Evolutionary conservation across 192 early-diverging fungal genomes (phyloP).

Genomic region (Powellomyces hirtus): DNA sequence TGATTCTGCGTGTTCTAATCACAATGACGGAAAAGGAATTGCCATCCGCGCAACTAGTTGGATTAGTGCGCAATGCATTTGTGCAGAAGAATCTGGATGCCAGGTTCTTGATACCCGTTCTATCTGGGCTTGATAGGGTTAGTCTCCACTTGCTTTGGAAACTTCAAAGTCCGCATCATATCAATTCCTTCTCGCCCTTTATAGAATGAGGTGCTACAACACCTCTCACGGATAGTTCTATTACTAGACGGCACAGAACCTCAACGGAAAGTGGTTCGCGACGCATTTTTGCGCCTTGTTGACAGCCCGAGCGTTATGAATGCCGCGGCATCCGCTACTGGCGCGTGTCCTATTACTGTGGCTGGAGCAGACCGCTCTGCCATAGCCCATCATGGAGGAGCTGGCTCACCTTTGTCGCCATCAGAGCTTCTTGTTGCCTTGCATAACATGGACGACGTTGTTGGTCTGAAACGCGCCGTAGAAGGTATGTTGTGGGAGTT

Average conservation of each 20-base stretch:
- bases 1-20: slow-evolving; percentile 61
- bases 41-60: slow-evolving; percentile 52
- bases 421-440: slow-evolving; percentile 67
- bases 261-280: slow-evolving; percentile 57
- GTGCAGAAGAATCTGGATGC: slow-evolving; percentile 56
- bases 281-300: slow-evolving; percentile 60
- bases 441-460: slow-evolving; percentile 67
- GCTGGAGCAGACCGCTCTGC: not conserved
- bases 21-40: slow-evolving; percentile 62
- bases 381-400: slow-evolving; percentile 16
- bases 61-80: slow-evolving; percentile 52
- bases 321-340: not conserved
- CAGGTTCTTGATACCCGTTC: slow-evolving; percentile 67
- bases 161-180: not conserved
- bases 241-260: slow-evolving; percentile 64
- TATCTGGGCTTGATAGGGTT: slow-evolving; percentile 63
- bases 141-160: slow-evolving; percentile 3
- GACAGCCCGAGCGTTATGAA: slow-evolving; percentile 23
- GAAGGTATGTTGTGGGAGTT: slow-evolving; percentile 54
- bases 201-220: slow-evolving; percentile 55
- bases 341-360: not conserved
- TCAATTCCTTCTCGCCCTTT: not conserved
- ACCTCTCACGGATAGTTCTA: slow-evolving; percentile 61
- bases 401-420: slow-evolving; percentile 49
- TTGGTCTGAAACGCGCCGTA: slow-evolving; percentile 59